A percentile compares a stretch with the other conserved stretches of the same genome.
Evolutionary conservation across 2,329 filamentous ascomycete genomes (phyloP).

Genomic region (Penicillium polonicum): DNA sequence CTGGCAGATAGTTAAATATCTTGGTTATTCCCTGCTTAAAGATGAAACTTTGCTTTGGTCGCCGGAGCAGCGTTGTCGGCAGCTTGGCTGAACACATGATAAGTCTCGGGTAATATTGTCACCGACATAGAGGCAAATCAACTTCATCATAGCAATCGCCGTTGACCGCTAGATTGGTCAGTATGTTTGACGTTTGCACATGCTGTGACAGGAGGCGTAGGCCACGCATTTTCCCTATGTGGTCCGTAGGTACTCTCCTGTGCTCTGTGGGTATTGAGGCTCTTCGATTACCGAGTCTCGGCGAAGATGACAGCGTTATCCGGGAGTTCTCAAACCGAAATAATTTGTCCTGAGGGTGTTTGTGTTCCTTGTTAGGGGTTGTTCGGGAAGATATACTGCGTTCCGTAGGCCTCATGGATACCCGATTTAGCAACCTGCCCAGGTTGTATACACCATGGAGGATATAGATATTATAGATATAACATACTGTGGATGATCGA

Average conservation of each 20-base stretch:
- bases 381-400: neutral
- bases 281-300: neutral
- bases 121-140: neutral
- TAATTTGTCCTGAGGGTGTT: neutral
- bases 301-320: neutral
- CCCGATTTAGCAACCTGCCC: neutral
- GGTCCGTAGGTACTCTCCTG: neutral
- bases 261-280: neutral
- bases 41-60: neutral
- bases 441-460: neutral
- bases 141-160: neutral
- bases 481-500: neutral
- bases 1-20: neutral
- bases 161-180: neutral
- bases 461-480: neutral
- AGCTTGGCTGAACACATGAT: slow-evolving; percentile 2
- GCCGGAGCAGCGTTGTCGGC: neutral
- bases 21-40: neutral
- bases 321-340: neutral
- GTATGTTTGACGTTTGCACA: neutral
- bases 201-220: slow-evolving; percentile 1
- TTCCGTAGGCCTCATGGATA: neutral
- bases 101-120: slow-evolving; percentile 4
- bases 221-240: neutral
- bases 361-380: neutral